Conservation (phyloP, 257 asterid species). For the Mitragyna speciosa region DNA sequence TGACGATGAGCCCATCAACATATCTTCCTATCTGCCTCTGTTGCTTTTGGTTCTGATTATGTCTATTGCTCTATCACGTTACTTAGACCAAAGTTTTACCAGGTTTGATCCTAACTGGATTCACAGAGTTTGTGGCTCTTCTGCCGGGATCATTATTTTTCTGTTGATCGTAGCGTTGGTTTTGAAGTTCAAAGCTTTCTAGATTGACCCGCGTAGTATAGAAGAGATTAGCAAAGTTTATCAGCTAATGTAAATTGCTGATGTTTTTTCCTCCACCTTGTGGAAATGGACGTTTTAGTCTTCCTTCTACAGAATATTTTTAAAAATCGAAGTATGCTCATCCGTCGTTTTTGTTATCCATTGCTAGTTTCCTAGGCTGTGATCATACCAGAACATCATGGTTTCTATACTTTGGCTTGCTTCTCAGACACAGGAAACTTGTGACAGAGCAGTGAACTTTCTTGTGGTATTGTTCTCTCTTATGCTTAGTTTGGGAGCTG, state of each 20-base stretch:
- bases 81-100: conserved; percentile 29
- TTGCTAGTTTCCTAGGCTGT: neutral
- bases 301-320: neutral
- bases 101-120: conserved; percentile 49
- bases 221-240: neutral
- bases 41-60: conserved; percentile 36
- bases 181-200: conserved; percentile 34
- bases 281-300: neutral
- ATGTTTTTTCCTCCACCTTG: neutral
- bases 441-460: no score
- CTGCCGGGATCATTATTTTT: conserved; percentile 43
- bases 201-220: neutral
- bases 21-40: conserved; percentile 35
- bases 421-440: neutral
- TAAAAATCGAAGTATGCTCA: neutral
- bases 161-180: conserved; percentile 41
- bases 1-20: conserved; percentile 29
- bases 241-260: neutral
- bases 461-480: neutral
- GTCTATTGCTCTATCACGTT: conserved; percentile 33
- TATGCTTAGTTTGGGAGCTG: no score
- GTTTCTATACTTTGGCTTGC: neutral
- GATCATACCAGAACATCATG: neutral
- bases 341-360: neutral
- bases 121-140: conserved; percentile 50